Conservation (phyloP, 108 stramenopile species). For the Skeletonema potamos region DNA sequence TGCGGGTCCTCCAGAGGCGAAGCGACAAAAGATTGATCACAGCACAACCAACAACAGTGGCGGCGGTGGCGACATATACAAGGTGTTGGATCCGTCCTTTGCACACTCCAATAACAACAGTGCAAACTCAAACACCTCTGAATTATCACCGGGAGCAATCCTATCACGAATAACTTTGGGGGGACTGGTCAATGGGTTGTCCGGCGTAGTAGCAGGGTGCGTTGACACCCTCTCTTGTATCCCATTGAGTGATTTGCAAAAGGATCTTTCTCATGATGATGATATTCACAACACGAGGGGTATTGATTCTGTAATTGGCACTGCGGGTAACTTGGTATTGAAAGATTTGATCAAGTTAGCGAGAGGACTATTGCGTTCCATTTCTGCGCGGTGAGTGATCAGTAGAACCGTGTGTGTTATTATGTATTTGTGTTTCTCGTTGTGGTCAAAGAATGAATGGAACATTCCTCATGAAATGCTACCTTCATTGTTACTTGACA, state of each 20-base stretch:
- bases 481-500: neutral
- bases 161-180: constrained; percentile 67
- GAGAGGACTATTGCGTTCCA: constrained; percentile 33
- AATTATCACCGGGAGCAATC: constrained; percentile 54
- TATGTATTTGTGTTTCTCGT: too few relatives aligned
- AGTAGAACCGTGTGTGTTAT: neutral
- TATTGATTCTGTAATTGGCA: constrained; percentile 15
- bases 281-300: constrained; percentile 1
- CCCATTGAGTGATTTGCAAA: constrained; percentile 27
- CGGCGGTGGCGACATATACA: constrained; percentile 16
- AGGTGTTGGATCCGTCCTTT: constrained; percentile 41
- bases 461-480: neutral
- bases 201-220: constrained; percentile 54
- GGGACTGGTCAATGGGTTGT: constrained; percentile 73
- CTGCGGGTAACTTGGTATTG: constrained; percentile 31
- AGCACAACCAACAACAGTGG: constrained; percentile 1
- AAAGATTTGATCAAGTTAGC: constrained; percentile 36
- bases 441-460: neutral
- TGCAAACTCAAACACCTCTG: neutral
- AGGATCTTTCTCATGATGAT: neutral
- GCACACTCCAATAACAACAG: constrained; percentile 7
- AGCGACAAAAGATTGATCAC: constrained; percentile 8
- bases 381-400: constrained; percentile 42
- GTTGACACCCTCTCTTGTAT: constrained; percentile 46
- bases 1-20: neutral